These are phyloP conservation scores for Rosellinia necatrix DNA, from an alignment of 2,329 filamentous ascomycete genomes.

Conservation along the genomic window DNA sequence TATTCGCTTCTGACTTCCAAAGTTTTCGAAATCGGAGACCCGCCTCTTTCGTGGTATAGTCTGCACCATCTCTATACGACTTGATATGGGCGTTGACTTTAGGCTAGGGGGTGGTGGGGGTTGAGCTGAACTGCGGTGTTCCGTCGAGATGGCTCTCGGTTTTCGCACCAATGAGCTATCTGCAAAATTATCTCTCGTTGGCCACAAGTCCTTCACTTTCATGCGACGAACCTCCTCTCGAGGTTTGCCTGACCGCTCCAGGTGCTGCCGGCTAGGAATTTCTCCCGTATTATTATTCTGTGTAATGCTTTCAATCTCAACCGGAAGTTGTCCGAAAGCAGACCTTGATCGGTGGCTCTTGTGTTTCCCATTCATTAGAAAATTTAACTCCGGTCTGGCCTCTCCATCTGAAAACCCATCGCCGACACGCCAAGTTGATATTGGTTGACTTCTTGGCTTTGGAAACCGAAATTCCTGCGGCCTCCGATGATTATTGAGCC, in stretches of 20 bases:
- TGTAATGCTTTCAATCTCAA: constrained; percentile 23
- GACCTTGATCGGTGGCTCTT: constrained; percentile 33
- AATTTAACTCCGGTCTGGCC: constrained; percentile 29
- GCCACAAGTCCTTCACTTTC: constrained; percentile 35
- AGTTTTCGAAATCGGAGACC: constrained; percentile 33
- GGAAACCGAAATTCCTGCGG: constrained; percentile 31
- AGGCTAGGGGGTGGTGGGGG: constrained; percentile 7
- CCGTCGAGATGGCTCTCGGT: neutral
- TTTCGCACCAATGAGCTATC: constrained; percentile 25
- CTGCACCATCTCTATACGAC: neutral
- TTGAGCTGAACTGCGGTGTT: neutral
- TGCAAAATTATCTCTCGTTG: constrained; percentile 36
- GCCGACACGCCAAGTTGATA: constrained; percentile 33
- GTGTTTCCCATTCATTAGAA: constrained; percentile 30
- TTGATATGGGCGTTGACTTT: neutral
- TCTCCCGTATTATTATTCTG: neutral
- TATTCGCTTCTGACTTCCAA: constrained; percentile 23
- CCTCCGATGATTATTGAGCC: constrained; percentile 25
- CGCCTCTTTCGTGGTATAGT: constrained; percentile 22
- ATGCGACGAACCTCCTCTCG: constrained; percentile 15
- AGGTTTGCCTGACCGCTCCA: neutral
- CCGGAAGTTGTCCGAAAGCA: constrained; percentile 31
- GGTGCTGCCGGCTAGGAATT: neutral
- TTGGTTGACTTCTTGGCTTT: constrained; percentile 30
- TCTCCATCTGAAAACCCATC: constrained; percentile 42